Evolutionary conservation across 2,329 filamentous ascomycete species (phyloP), one percentile per base, ranked within the genome.

Genomic region (Apiospora phragmitis): DNA sequence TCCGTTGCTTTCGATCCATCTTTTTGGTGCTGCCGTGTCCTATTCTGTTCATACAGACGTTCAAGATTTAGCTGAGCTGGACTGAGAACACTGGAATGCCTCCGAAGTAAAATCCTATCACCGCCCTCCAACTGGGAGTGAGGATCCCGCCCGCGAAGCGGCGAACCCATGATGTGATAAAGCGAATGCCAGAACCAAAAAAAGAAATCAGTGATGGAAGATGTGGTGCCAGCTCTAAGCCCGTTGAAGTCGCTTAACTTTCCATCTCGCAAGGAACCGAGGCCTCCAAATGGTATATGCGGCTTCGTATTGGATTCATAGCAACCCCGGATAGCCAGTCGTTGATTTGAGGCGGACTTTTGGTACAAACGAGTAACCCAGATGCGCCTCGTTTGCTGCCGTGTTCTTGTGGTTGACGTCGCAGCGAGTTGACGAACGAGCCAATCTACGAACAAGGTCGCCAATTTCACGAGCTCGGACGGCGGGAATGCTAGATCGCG

Each of bases 21-120:
- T 70, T 79, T 79, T 67, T 85, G 85, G 73, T 82, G 85, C 68
- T 86, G 83, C 62, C 85, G 80, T 78, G 85, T 81, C 71, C 84
- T 84, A 76, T 88, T 89, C 89, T 91, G 89, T 82, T 89, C 84
- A 77, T 87, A 85, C 73, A 91, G 82, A 85, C 86, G 87, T 84
- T 87, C 85, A 77, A 91, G 88, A 80, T 86, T 91, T 86, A 90
- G 88, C 83, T 85, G 83, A 72, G 89, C 89, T 82, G 85, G 85
- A 84, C 86, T 90, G 71, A 84, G 81, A 76, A 81, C 80, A 71
- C 81, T 81, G 70, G 81, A 72, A 69, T 71, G 72, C 68, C 70
- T 71, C 67, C 68, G 72, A 35, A 70, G 62, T 69, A 67, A 67
- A 21, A 69, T 69, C 62, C 74, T 73, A 49, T 59, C 69, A 68